Base-by-base conservation (phyloP, 2,329 filamentous ascomycete genomes). In the Ophiocordyceps camponoti-floridani region DNA sequence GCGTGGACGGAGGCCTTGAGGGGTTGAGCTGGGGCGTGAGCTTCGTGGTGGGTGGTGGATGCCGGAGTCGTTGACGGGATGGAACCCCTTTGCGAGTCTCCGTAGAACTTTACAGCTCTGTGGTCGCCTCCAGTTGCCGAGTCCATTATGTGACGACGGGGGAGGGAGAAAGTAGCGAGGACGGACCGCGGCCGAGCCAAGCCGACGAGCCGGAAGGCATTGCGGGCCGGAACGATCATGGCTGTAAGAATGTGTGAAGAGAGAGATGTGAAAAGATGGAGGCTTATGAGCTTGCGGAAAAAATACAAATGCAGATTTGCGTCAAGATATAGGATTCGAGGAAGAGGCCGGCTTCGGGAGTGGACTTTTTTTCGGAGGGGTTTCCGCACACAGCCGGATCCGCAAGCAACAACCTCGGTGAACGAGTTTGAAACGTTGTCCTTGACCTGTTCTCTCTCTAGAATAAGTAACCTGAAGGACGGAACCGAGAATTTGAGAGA, bases 1-100 rank as follows among this genome's bases (percentile, higher is more conserved):
- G 69, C 59, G 59, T 68, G 77, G 45, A 75, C 64, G 53, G 68
- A 65, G 48, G 68, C 63, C 50, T 65, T 66, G 41, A 81, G 64
- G 18, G 75, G 74, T 26, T 62, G 53, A 43, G 77, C 64, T 13
- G 61, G 56, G 42, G 70, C 67, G 43, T 71, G 62, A 52, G 31
- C n/a, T 9, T 38, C 35, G 35, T 14, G 18, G 35, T 14, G 14
- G 35, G 9, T 16, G 35, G 4, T 38, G 14, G 35, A n/a, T 1
- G 35, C n/a, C 35, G 27, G 11, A 11, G 27, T 30, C 11, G 6
- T 11, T 5, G 27, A 6, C 27, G 27, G 27, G 4, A 14, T n/a
- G 35, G 14, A 16, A 16, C n/a, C 35, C 2, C n/a, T n/a, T n/a
- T n/a, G n/a, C n/a, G n/a, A n/a, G n/a, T n/a, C 35, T 2, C 35